Evolutionary conservation across 2,329 filamentous ascomycete species (phyloP), one percentile per base, ranked within the genome.

Genomic region (Pseudonectria foliicola): DNA sequence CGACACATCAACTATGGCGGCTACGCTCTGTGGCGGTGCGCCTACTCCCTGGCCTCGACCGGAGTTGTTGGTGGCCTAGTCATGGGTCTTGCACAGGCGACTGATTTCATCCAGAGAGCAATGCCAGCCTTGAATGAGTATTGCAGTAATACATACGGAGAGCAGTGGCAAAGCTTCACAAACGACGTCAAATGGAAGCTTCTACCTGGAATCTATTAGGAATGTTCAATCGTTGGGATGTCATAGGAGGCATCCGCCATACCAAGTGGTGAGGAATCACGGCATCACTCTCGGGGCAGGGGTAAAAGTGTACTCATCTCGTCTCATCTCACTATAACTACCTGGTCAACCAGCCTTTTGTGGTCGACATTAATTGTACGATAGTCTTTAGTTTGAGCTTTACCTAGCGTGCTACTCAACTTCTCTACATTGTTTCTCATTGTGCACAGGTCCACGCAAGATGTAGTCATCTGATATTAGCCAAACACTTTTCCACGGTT

Each of bases 1-100:
- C 49, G 64, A 6, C 63, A 66, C 39, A 47, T 62, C 46, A 64
- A 66, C 39, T 67, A 66, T 37, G 54, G 57, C 18, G 64, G 60
- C 8, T 66, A 60, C 33, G 44, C 53, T 7, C 42, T 62, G 11
- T 61, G 58, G 59, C 44, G 56, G 12, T 43, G 53, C 2, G 57
- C 52, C 0, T 60, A 56, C 31, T 49, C 47, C 29, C 37, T 65
- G 42, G 60, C 56, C 1, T 55, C 54, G 1, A 52, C 54, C 4
- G 62, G 63, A 0, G 61, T 59, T 56, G 35, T 56, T 12, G 59
- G 51, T 10, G 62, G 59, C 1, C 24, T 54, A 7, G 37, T 44
- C 6, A 45, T 63, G 39, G 54, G 44, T 1, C 24, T 44, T 10
- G 50, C 45, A 27, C 57, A 61, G 40, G 48, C 50, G 6, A 52